Conservation (phyloP, 176 grass and related monocot genomes). For the Rhynchospora pubera region DNA sequence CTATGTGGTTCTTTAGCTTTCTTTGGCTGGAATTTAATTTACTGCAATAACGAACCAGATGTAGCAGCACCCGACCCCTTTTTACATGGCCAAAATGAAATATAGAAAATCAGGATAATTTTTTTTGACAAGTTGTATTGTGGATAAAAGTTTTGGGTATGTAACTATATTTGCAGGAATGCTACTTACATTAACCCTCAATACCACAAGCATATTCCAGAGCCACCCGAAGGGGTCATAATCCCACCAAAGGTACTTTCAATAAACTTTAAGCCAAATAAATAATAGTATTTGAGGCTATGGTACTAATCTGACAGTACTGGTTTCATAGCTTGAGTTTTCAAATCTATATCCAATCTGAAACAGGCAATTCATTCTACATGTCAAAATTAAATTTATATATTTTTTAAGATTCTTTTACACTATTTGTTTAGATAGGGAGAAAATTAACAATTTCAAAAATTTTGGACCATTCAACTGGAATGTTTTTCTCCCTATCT, state of each 20-base stretch:
- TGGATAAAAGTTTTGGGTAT: not conserved
- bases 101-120: slow-evolving; percentile 58
- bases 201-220: slow-evolving; percentile 73
- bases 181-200: slow-evolving; percentile 70
- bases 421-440: too few species aligned
- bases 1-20: not conserved
- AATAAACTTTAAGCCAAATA: slow-evolving; percentile 4
- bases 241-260: slow-evolving; percentile 72
- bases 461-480: too few species aligned
- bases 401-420: too few species aligned
- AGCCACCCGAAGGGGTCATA: slow-evolving; percentile 69
- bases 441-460: too few species aligned
- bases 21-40: slow-evolving; percentile 57
- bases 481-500: too few species aligned
- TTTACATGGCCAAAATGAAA: slow-evolving; percentile 39
- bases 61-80: not conserved
- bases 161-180: slow-evolving; percentile 52
- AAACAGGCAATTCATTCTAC: too few species aligned
- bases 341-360: too few species aligned
- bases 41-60: slow-evolving; percentile 45
- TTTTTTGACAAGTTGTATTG: slow-evolving; percentile 21
- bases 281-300: not conserved
- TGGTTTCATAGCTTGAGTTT: too few species aligned
- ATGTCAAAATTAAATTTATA: too few species aligned
- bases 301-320: too few species aligned